phyloP scores from a whole-genome alignment of 1,139 yeast genomes.

The Protomyces inundatus region DNA sequence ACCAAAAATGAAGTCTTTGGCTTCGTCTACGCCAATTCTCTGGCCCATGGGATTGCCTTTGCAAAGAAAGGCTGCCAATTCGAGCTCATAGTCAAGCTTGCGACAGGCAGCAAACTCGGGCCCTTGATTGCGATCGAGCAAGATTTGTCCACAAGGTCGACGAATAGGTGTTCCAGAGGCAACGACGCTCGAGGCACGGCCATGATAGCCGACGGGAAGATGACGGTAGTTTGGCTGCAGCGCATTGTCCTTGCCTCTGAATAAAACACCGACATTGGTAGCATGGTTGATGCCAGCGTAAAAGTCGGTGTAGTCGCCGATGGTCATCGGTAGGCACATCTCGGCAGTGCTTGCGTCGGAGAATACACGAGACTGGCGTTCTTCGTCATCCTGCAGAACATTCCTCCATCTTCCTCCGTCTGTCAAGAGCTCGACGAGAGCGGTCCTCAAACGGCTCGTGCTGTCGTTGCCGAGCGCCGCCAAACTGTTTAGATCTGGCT shows the following conservation, averaged over 20 bases:
- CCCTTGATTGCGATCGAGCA: constrained; percentile 20
- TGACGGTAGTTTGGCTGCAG: constrained; percentile 34
- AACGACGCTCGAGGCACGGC: constrained; percentile 36
- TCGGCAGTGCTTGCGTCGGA: not conserved
- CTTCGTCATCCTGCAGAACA: not conserved
- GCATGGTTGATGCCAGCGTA: not conserved
- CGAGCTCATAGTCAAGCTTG: constrained; percentile 35
- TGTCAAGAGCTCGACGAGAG: not conserved
- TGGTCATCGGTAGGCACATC: not conserved
- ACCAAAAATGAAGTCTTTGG: constrained; percentile 35
- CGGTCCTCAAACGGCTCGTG: not conserved
- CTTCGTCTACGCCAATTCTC: constrained; percentile 34
- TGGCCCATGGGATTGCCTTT: constrained; percentile 29
- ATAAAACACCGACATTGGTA: not conserved
- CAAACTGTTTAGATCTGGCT: not conserved
- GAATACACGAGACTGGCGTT: not conserved
- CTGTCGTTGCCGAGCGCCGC: not conserved
- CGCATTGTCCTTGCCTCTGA: constrained; percentile 27
- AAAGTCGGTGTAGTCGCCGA: not conserved
- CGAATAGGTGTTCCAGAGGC: constrained; percentile 35
- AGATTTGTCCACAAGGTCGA: constrained; percentile 35
- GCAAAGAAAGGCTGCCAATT: constrained; percentile 34
- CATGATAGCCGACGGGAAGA: constrained; percentile 37
- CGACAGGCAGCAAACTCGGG: constrained; percentile 32
- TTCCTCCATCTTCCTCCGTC: not conserved